phyloP scores from a whole-genome alignment of 768 basidiomycete species.

The Boletus coccyginus region DNA sequence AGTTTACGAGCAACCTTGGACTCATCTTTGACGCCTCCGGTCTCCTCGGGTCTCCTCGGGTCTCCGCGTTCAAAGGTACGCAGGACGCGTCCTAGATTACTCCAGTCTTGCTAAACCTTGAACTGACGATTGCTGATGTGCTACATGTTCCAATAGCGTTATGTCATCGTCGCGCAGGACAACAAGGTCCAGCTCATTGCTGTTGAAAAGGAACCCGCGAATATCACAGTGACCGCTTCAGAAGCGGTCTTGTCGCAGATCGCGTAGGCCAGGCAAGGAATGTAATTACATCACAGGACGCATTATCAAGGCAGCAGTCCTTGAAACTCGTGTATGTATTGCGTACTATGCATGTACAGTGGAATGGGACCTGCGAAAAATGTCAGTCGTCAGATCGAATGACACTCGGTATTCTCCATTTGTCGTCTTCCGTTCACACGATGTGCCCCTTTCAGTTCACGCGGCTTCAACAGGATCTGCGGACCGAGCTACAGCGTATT shows the following conservation, averaged over 20 bases:
- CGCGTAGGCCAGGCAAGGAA: background rate
- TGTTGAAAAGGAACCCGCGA: conserved; percentile 47
- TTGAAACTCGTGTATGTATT: background rate
- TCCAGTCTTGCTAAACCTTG: background rate
- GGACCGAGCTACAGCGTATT: too few species aligned
- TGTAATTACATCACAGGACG: background rate
- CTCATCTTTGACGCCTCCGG: conserved; percentile 60
- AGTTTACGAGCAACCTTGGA: conserved; percentile 52
- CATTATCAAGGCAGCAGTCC: background rate
- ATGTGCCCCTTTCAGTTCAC: too few species aligned
- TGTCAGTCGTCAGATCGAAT: too few species aligned
- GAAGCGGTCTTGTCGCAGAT: conserved; percentile 41
- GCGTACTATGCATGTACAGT: background rate
- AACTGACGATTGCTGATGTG: background rate
- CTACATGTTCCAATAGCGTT: conserved; percentile 37
- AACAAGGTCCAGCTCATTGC: conserved; percentile 52
- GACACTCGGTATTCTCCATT: too few species aligned
- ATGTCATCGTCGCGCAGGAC: conserved; percentile 56
- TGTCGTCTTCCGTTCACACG: too few species aligned
- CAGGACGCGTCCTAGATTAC: too few species aligned
- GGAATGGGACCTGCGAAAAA: too few species aligned
- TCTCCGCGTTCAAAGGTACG: conserved; percentile 61
- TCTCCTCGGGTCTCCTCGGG: conserved; percentile 62
- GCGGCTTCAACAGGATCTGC: too few species aligned
- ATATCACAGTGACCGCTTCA: conserved; percentile 54